A percentile compares a stretch with the other conserved stretches of the same genome.
These are phyloP conservation scores for Entomortierella chlamydospora DNA, from an alignment of 192 early-diverging fungal species.

Conservation along the genomic window DNA sequence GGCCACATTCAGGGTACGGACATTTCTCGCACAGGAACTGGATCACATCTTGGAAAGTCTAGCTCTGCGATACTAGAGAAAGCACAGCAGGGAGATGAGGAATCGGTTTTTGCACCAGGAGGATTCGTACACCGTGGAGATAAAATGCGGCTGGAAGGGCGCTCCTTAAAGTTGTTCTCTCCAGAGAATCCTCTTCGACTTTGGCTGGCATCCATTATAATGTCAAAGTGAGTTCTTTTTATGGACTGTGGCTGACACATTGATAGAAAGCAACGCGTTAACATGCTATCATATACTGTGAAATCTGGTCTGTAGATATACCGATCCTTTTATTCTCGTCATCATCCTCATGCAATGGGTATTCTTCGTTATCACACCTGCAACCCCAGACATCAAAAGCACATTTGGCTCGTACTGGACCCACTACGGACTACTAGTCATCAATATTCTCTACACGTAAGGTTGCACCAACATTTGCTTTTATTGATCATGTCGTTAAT, in stretches of 20 bases:
- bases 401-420: constrained; percentile 58
- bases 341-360: constrained; percentile 60
- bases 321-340: constrained; percentile 52
- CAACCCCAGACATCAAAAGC: constrained; percentile 39
- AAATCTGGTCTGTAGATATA: constrained; percentile 15
- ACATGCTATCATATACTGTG: not conserved
- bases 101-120: constrained; percentile 35
- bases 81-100: constrained; percentile 20
- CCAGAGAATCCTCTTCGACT: constrained; percentile 42
- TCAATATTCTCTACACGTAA: constrained; percentile 60
- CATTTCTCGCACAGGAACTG: constrained; percentile 16
- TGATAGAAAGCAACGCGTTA: too few relatives aligned
- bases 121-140: constrained; percentile 42
- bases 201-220: constrained; percentile 49
- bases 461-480: not conserved
- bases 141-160: constrained; percentile 55
- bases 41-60: constrained; percentile 37
- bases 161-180: constrained; percentile 47
- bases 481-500: not conserved
- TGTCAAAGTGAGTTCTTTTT: constrained; percentile 46
- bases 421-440: constrained; percentile 53
- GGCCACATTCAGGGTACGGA: constrained; percentile 20
- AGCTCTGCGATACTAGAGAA: constrained; percentile 21
- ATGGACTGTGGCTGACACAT: not conserved
- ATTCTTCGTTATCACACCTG: constrained; percentile 56